These are phyloP conservation scores for Sedum album DNA, from an alignment of 164 flowering plant species.

Conservation along the genomic window DNA sequence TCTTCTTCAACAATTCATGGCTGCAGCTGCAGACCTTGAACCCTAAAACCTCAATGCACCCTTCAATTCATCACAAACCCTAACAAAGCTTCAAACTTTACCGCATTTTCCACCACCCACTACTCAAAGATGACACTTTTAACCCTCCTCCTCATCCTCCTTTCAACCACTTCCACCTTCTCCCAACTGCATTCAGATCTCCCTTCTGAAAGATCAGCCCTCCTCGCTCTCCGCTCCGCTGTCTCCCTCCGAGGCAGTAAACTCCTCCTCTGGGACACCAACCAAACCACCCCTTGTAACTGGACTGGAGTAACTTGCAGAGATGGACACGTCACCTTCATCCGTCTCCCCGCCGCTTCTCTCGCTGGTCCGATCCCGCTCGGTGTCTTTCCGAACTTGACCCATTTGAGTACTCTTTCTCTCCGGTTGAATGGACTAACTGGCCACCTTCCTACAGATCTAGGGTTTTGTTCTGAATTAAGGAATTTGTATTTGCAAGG, in stretches of 20 bases:
- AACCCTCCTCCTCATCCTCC: background rate
- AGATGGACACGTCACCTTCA: constrained; percentile 20
- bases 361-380: constrained; percentile 36
- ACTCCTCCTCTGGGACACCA: constrained; percentile 1
- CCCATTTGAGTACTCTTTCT: constrained; percentile 32
- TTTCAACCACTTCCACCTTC: background rate
- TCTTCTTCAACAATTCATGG: background rate
- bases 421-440: constrained; percentile 42
- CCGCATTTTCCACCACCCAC: background rate
- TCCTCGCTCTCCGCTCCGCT: constrained; percentile 25
- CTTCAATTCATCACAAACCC: background rate
- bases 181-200: constrained; percentile 19
- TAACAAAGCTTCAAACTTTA: background rate
- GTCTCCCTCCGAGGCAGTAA: constrained; percentile 18
- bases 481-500: constrained; percentile 46
- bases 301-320: constrained; percentile 48
- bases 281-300: constrained; percentile 21
- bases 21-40: background rate
- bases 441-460: constrained; percentile 36
- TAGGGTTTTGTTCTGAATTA: constrained; percentile 19
- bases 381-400: constrained; percentile 30
- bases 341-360: constrained; percentile 41
- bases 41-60: background rate
- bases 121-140: background rate
- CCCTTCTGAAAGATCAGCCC: constrained; percentile 33